phyloP scores from a whole-genome alignment of 805 yeast species.

The Phaffomyces thermotolerans region DNA sequence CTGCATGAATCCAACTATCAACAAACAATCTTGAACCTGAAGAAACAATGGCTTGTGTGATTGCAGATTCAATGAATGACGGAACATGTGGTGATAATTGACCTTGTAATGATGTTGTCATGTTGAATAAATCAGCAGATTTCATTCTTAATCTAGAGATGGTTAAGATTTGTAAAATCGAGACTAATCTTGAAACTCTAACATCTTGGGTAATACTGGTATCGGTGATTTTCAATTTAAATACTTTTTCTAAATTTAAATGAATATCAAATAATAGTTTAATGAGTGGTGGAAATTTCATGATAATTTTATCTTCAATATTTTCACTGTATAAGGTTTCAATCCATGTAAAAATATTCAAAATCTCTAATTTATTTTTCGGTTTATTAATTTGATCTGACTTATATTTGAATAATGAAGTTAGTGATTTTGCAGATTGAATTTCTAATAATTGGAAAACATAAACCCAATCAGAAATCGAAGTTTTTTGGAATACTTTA shows the following conservation, averaged over 20 bases:
- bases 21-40: conserved; percentile 75
- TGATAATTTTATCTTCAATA: conserved; percentile 34
- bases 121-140: conserved; percentile 36
- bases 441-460: conserved; percentile 68
- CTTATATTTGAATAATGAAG: conserved; percentile 48
- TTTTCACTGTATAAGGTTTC: conserved; percentile 44
- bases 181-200: conserved; percentile 61
- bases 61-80: conserved; percentile 76
- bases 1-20: conserved; percentile 59
- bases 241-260: conserved; percentile 53
- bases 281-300: conserved; percentile 62
- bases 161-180: conserved; percentile 58
- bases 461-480: conserved; percentile 70
- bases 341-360: conserved; percentile 68
- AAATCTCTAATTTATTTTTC: conserved; percentile 53
- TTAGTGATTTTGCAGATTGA: conserved; percentile 49
- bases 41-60: conserved; percentile 63
- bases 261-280: conserved; percentile 61
- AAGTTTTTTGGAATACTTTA: conserved; percentile 48
- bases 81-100: conserved; percentile 53
- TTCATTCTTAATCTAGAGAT: conserved; percentile 64
- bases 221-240: conserved; percentile 60
- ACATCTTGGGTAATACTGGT: conserved; percentile 46
- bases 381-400: conserved; percentile 27
- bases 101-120: conserved; percentile 9